Base-by-base conservation (phyloP, 2,329 filamentous ascomycete species). In the Cladosporium sp. region DNA sequence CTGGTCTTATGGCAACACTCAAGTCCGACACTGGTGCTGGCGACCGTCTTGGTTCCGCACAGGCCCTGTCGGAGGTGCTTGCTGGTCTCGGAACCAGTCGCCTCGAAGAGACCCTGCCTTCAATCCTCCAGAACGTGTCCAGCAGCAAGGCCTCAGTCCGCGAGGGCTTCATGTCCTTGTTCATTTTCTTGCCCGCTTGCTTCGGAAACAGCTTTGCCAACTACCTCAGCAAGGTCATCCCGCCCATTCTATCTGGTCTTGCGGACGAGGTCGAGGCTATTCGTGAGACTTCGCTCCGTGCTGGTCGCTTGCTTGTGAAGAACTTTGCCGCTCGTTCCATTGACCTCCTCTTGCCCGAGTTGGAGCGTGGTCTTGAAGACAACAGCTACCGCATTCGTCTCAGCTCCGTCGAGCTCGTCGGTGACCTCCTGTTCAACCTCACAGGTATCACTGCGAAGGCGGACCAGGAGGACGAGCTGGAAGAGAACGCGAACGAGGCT, bases 121-220 rank as follows among this genome's bases (percentile, higher is more conserved):
- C 94, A 14, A 97, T 99, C 72, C 81, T 99, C 49, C 94, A 98
- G 75, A 99, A 99, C 74, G 94, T 97, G 71, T 89, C 92, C 72
- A 98, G 94, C 74, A 88, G 90, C 71, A 97, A 97, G 80, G 78
- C 95, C 21, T 88, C 93, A 64, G 92, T 99, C 70, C 89, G 95
- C 73, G 95, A 99, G 83, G 95, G 95, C 55, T 99, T 99, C 83
- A 99, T 99, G 95, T 97, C 95, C 8, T 86, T 99, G 49, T 99
- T 99, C 81, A 98, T 99, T 71, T 99, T 97, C 86, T 88, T 99
- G 81, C 95, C 95, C 14, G 95, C 97, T 63, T 99, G 95, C 81
- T 99, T 99, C 74, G 95, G 95, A 74, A 99, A 99, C 85, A 96
- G 93, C 78, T 99, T 99, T 75, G 91, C 95, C 72, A 93, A 92